Conservation (phyloP, 164 flowering plant species). For the Pachysandra terminalis region DNA sequence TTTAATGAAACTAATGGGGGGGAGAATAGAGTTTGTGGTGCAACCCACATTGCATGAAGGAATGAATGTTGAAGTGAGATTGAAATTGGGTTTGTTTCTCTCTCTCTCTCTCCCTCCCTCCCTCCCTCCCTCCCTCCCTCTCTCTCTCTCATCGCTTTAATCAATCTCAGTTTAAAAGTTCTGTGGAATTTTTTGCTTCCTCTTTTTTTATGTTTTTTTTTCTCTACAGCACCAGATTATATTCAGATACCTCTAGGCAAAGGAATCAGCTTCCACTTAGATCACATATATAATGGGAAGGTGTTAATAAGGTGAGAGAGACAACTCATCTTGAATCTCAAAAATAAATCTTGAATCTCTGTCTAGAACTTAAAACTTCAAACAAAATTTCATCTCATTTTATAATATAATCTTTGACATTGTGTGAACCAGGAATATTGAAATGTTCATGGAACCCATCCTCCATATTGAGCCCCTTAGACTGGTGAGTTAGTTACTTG, state of each 20-base stretch:
- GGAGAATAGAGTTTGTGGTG: conserved; percentile 43
- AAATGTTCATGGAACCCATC: conserved; percentile 49
- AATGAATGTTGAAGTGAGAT: conserved; percentile 45
- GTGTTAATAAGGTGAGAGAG: conserved; percentile 41
- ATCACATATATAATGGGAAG: conserved; percentile 56
- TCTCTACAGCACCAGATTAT: conserved; percentile 50
- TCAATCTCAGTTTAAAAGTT: too few relatives aligned
- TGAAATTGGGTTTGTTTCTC: conserved; percentile 45
- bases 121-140: background rate
- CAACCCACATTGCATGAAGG: conserved; percentile 53
- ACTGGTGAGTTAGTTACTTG: conserved; percentile 25
- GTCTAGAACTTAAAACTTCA: background rate
- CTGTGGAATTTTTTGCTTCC: background rate
- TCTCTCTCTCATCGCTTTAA: too few relatives aligned
- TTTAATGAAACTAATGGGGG: conserved; percentile 43
- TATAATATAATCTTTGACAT: too few relatives aligned
- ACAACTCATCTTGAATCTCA: too few relatives aligned
- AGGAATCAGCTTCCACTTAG: conserved; percentile 52
- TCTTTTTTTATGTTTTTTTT: background rate
- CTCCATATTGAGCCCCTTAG: conserved; percentile 42
- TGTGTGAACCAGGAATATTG: conserved; percentile 33
- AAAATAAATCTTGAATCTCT: too few relatives aligned
- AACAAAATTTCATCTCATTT: too few relatives aligned
- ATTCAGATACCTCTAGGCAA: conserved; percentile 42
- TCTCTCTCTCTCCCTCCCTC: background rate